phyloP scores from a whole-genome alignment of 1,284 basidiomycete genomes.

The Rhizopogon hawkerae region DNA sequence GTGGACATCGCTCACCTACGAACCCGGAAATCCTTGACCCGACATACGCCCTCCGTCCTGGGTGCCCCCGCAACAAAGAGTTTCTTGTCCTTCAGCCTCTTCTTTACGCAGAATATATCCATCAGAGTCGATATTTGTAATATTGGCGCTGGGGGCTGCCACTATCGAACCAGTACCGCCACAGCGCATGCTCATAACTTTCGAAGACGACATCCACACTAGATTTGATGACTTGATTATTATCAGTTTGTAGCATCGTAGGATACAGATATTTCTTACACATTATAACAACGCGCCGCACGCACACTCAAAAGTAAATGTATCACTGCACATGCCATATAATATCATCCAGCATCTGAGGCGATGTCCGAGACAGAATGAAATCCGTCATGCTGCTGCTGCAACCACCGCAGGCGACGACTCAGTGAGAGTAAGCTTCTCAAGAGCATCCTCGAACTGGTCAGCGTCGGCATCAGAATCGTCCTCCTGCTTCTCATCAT shows the following conservation, averaged over 20 bases:
- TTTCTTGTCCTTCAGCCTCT: conserved; percentile 62
- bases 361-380: neutral
- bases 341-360: neutral
- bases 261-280: too few relatives aligned
- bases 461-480: conserved; percentile 35
- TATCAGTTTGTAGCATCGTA: too few relatives aligned
- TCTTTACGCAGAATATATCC: conserved; percentile 58
- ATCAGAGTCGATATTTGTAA: too few relatives aligned
- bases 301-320: too few relatives aligned
- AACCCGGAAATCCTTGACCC: conserved; percentile 25
- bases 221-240: too few relatives aligned
- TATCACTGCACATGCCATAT: neutral
- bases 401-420: neutral
- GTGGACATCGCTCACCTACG: too few relatives aligned
- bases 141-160: too few relatives aligned
- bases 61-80: conserved; percentile 71
- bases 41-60: conserved; percentile 93
- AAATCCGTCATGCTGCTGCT: neutral
- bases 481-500: conserved; percentile 33
- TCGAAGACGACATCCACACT: too few relatives aligned
- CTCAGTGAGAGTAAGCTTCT: conserved; percentile 46
- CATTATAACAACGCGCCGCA: too few relatives aligned
- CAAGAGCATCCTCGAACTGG: conserved; percentile 56
- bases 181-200: too few relatives aligned
- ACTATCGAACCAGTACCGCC: too few relatives aligned